Evolutionary conservation across 805 yeast species (phyloP), one percentile per base, ranked within the genome.

Genomic region (Maudiozyma pseudohumilis): DNA sequence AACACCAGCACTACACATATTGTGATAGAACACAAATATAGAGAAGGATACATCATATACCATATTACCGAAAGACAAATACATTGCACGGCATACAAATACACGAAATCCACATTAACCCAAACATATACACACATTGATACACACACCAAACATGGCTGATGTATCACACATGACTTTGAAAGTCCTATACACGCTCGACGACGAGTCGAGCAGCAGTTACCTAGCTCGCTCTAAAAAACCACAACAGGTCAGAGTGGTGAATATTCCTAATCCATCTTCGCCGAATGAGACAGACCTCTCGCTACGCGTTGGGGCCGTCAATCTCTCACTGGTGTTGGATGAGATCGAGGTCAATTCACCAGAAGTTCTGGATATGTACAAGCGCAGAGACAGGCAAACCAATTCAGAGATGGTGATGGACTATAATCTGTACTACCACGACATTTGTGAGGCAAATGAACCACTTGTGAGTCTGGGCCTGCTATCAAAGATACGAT

Each of bases 391-490:
- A 28, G 41, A 35, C 2, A 25, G 11, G 17, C 8, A 12, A n/a
- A 13, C 9, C 9, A 21, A 20, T 13, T 3, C 15, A 2, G 27
- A 23, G 7, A 35, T 35, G 15, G 47, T 47, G 7, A 40, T 41
- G 18, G 64, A 60, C 35, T 60, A 54, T 38, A 60, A 59, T 38
- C 39, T 60, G 17, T 60, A 60, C 40, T 59, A 48, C 39, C 52
- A 46, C 28, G 64, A 60, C 37, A 48, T 56, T 11, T 50, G 60
- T 35, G 64, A 60, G 31, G 38, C 42, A 13, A 60, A 55, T 34
- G 64, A 60, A 41, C 64, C 64, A 6, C 45, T 55, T 36, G 64
- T 60, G 0, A 56, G 62, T 33, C 41, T 54, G 20, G 64, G 64
- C 1, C 39, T 60, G 17, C 41, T 60, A 17, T 58, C 62, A 2